Evolutionary conservation across 176 grass and related monocot genomes (phyloP), one percentile per base, ranked within the genome.

Genomic region (Leersia perrieri): DNA sequence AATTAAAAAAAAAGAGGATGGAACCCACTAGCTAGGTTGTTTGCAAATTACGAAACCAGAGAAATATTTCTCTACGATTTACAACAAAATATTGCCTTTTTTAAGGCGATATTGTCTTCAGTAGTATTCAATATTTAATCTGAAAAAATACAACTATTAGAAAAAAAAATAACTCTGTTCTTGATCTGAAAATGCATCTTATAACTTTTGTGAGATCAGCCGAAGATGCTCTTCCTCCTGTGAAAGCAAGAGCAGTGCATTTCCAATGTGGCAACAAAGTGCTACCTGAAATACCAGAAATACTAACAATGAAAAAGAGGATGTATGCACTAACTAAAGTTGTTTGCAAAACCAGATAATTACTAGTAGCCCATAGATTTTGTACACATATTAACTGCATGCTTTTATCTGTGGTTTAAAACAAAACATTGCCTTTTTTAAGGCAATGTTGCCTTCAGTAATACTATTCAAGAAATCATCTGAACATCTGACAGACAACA

Each of bases 161-260:
- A n/a, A n/a, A n/a, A n/a, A n/a, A n/a, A n/a, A n/a, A n/a, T n/a
- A n/a, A 47, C 14, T 16, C 3, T 47, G 14, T 47, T 47, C 45
- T 51, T 20, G 45, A 51, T 51, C 41, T 42, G 41, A 42, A 42
- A 16, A 45, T 16, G 18, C 8, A 57, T 5, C 51, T 7, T n/a
- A n/a, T n/a, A n/a, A n/a, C n/a, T n/a, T 22, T 72, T 70, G 22
- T 80, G 60, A 67, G 14, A 34, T 64, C 41, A 79, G 30, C 33
- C 39, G 25, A 25, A 53, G 58, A 72, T 73, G 49, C 47, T 84
- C 63, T 18, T 80, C 60, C 60, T 39, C 44, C 68, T 80, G 76
- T 60, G 68, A 68, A 86, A 86, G 76, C 68, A 80, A 80, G 41
- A 53, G 39, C 25, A 65, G 7, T 79, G 67, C 67, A 72, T 64